Evolutionary conservation across 2,329 filamentous ascomycete genomes (phyloP), one percentile per base, ranked within the genome.

Genomic region (Fusarium sp.): DNA sequence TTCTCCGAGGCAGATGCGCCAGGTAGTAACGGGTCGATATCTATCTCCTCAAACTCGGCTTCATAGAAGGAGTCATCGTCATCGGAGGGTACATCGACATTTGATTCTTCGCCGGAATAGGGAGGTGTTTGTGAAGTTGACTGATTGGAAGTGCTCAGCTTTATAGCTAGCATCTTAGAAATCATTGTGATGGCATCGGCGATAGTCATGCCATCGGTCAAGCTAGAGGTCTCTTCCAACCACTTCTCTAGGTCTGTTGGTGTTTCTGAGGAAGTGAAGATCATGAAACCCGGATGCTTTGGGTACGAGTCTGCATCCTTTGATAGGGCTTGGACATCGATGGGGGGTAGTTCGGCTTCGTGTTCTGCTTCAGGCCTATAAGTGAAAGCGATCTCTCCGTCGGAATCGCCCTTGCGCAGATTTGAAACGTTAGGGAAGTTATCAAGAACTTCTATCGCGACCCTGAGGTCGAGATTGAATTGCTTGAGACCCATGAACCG

Each of bases 331-430:
- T 80, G 83, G 13, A 88, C 79, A 28, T 81, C 75, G 9, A 87
- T 65, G 22, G 79, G 70, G 3, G 68, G 44, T 6, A 83, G 63
- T 13, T 56, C 48, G 6, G 77, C 51, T 60, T 83, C 59, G 20
- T 44, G n/a, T 20, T 72, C 56, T 38, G 54, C 79, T 15, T 62
- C 70, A 68, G 84, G 93, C 9, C 81, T 85, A 79, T 84, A 93
- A 9, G 82, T 85, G 79, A 96, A 92, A 20, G 87, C 87, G 64
- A 97, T 85, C 64, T 93, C 90, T 57, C 93, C 93, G 80, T 96
- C 92, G 38, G 93, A 91, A 10, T 91, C 89, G 22, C 92, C 92
- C 41, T 85, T 83, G 39, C 83, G 82, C 30, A 97, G 83, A 39
- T 85, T 79, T 54, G 82, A 82, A 54, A 96, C 84, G 55, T 86